These are phyloP conservation scores for Leccinum subgranulosum DNA, from an alignment of 768 basidiomycete species.

Conservation along the genomic window DNA sequence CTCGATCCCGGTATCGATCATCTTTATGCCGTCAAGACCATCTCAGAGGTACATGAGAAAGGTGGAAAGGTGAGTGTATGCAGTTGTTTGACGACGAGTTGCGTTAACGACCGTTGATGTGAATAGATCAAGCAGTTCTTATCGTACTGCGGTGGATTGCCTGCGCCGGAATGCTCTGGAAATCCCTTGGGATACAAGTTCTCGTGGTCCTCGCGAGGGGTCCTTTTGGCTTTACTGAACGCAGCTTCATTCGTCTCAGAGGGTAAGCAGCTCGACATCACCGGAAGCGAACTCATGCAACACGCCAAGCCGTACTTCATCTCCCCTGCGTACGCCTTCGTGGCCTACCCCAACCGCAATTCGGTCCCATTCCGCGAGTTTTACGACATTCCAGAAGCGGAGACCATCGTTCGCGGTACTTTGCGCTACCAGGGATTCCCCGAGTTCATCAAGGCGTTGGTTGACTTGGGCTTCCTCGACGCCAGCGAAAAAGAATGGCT, in stretches of 20 bases:
- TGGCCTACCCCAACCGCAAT: slow-evolving; percentile 96
- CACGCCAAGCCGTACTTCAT: slow-evolving; percentile 93
- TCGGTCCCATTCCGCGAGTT: slow-evolving; percentile 87
- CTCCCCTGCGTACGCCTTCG: slow-evolving; percentile 92
- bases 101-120: not conserved
- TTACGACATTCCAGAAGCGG: slow-evolving; percentile 91
- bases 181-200: slow-evolving; percentile 99
- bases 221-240: slow-evolving; percentile 93
- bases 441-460: slow-evolving; percentile 85
- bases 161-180: slow-evolving; percentile 83
- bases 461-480: slow-evolving; percentile 85
- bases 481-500: slow-evolving; percentile 76
- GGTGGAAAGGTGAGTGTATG: slow-evolving; percentile 78
- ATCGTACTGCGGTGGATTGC: slow-evolving; percentile 95
- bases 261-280: slow-evolving; percentile 61
- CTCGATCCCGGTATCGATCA: slow-evolving; percentile 96
- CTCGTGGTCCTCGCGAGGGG: slow-evolving; percentile 96
- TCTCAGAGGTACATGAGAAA: slow-evolving; percentile 88
- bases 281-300: slow-evolving; percentile 84
- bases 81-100: not conserved
- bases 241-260: slow-evolving; percentile 74
- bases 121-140: slow-evolving; percentile 81
- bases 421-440: slow-evolving; percentile 97
- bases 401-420: slow-evolving; percentile 90
- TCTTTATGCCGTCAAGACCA: slow-evolving; percentile 90